Base-by-base conservation (phyloP, 495 filamentous ascomycete species). In the Penicillium turbatum region DNA sequence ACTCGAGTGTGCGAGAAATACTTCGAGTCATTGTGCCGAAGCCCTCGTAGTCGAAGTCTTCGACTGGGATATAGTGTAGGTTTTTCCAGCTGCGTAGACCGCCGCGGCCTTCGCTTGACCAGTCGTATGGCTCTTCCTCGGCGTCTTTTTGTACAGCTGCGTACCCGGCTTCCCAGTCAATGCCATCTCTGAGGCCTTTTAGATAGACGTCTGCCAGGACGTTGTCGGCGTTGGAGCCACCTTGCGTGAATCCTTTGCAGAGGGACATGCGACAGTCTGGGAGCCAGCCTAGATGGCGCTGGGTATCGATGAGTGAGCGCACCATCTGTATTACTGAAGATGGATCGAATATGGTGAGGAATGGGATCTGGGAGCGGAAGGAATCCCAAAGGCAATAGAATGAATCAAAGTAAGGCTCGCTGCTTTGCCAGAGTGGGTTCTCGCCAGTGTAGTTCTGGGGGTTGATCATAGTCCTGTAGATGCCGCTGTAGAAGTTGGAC, bases 361-460 rank as follows among this genome's bases (percentile, higher is more conserved):
- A 79, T 5, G 85, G 68, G 5, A 83, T 81, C 16, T 83, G 77
- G 54, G 79, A 87, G 9, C 87, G 81, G 68, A 87, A 88, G 8
- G 75, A 73, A 53, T 84, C 81, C 81, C 81, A 83, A 9, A 77
- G 60, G 51, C 82, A 84, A 42, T 78, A 78, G 52, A 75, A 75
- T 12, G 72, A 75, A 50, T 78, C 74, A 59, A 77, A 78, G 39
- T 77, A 90, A 8, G 87, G 87, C 71, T 90, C 86, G 2, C 54
- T 59, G 19, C 85, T 87, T 4, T 59, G 62, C 86, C 87, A 90
- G 1, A 81, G 69, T 0, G 86, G 85, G 51, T 89, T 89, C 60
- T 89, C 87, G 1, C 85, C 86, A 0, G 86, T 89, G 41, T 84
- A 82, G 62, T 91, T 86, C 31, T 86, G 86, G 0, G 87, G 87